phyloP scores from a whole-genome alignment of 176 grass and related monocot genomes.

The Hsuehochloa calcarea region DNA sequence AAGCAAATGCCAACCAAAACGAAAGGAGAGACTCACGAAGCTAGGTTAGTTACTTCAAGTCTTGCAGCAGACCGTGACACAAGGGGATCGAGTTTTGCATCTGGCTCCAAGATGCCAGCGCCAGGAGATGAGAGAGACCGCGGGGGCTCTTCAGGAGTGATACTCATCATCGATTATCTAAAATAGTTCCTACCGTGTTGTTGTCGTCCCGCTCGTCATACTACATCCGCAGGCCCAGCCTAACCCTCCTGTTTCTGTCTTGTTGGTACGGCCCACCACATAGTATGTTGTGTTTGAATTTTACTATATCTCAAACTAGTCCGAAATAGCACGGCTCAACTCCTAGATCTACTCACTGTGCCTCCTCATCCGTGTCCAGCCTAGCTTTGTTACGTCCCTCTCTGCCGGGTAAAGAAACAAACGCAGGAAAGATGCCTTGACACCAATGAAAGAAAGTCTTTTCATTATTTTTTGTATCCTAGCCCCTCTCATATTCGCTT shows the following conservation, averaged over 20 bases:
- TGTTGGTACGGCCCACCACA: too few species aligned
- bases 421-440: neutral
- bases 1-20: neutral
- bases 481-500: neutral
- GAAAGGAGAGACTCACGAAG: neutral
- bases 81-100: neutral
- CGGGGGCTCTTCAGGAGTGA: neutral
- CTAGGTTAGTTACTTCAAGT: neutral
- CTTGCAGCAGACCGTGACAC: neutral
- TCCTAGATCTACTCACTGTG: too few species aligned
- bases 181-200: too few species aligned
- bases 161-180: neutral
- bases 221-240: too few species aligned
- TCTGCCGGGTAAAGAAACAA: neutral
- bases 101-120: neutral
- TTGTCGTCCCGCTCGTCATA: too few species aligned
- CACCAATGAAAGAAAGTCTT: neutral
- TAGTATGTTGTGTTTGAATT: too few species aligned
- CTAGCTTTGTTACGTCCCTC: neutral
- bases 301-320: too few species aligned
- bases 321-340: too few species aligned
- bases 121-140: neutral
- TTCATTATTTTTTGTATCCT: neutral
- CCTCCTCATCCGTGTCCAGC: too few species aligned
- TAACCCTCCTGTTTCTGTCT: too few species aligned